A percentile compares a stretch with the other conserved stretches of the same genome.
Conservation (phyloP, 2,329 filamentous ascomycete species). For the Monosporascus ibericus region DNA sequence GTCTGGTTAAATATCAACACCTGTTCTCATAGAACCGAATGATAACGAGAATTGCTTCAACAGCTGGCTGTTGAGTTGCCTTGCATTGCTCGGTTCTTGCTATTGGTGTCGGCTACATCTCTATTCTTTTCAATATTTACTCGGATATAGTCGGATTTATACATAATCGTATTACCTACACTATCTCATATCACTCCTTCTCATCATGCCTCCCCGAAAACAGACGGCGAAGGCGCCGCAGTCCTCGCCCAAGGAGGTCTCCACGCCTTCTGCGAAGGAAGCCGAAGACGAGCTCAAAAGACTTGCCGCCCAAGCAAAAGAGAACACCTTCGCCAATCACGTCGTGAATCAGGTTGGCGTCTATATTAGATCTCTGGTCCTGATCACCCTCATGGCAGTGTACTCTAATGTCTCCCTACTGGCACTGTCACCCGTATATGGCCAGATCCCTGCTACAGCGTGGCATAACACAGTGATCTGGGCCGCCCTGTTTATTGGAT, state of each 20-base stretch:
- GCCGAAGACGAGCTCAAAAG: conserved; percentile 49
- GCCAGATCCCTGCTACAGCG: conserved; percentile 68
- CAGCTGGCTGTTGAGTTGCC: conserved; percentile 26
- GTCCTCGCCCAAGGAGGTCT: conserved; percentile 36
- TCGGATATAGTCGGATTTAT: background rate
- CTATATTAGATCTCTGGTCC: conserved; percentile 34
- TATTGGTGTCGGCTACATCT: background rate
- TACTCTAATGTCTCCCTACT: conserved; percentile 68
- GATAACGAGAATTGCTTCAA: conserved; percentile 11
- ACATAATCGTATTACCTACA: too few species aligned
- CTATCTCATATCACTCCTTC: background rate
- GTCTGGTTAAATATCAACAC: conserved; percentile 1
- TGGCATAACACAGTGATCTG: conserved; percentile 66
- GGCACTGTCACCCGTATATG: conserved; percentile 80
- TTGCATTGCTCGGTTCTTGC: too few species aligned
- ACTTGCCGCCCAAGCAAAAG: conserved; percentile 34
- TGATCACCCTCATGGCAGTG: conserved; percentile 54
- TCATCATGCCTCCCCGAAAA: conserved; percentile 23
- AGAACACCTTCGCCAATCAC: conserved; percentile 28
- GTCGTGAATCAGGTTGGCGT: conserved; percentile 31
- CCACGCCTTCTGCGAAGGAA: background rate
- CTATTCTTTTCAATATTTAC: background rate
- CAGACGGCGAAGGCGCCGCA: conserved; percentile 12
- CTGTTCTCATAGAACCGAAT: conserved; percentile 9
- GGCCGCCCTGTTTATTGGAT: conserved; percentile 63